Evolutionary conservation across 2,329 filamentous ascomycete genomes (phyloP).

Genomic region (Calonectria leucothoes): DNA sequence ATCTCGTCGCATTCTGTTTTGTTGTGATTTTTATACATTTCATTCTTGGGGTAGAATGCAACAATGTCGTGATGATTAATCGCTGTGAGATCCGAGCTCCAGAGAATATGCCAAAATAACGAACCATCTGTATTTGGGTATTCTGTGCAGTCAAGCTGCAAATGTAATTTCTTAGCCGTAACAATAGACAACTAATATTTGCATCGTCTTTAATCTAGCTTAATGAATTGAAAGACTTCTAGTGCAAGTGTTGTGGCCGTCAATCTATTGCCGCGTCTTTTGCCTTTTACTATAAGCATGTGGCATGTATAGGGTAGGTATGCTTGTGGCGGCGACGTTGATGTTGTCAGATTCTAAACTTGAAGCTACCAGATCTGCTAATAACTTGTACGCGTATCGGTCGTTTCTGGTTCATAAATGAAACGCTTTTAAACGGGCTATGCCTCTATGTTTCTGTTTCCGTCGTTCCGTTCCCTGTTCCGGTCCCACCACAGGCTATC

Average conservation of each 20-base stretch:
- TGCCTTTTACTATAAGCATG: background rate
- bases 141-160: no score
- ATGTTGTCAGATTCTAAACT: background rate
- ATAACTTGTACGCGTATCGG: background rate
- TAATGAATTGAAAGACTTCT: background rate
- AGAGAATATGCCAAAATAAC: no score
- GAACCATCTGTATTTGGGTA: no score
- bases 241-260: background rate
- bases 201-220: no score
- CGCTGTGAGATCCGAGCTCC: no score
- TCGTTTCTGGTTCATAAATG: background rate
- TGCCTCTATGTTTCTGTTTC: background rate
- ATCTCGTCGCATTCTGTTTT: no score
- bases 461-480: background rate
- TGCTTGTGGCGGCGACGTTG: background rate
- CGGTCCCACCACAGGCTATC: background rate
- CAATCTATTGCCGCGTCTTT: background rate
- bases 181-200: no score
- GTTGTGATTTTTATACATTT: no score
- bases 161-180: no score
- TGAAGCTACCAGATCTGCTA: background rate
- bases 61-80: no score
- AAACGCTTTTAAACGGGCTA: background rate
- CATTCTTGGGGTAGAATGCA: no score
- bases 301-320: background rate